Evolutionary conservation across 257 asterid species (phyloP).

Genomic region (Leptodermis oblonga): DNA sequence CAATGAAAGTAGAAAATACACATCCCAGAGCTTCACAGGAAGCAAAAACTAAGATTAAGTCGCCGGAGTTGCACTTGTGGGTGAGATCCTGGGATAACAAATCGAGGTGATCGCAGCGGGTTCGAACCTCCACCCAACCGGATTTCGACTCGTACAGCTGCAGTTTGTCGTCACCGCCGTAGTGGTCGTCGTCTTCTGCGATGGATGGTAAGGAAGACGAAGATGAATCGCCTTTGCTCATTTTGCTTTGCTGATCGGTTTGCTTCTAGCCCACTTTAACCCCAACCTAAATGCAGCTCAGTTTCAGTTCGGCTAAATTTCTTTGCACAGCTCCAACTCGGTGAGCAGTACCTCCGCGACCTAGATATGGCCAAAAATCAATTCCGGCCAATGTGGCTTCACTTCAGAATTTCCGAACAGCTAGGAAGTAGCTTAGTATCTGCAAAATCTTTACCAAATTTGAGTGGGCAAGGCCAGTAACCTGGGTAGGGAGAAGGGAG

Average conservation of each 20-base stretch:
- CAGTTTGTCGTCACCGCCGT: constrained; percentile 27
- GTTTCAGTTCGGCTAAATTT: too few species aligned
- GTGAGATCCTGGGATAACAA: constrained; percentile 54
- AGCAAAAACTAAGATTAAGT: constrained; percentile 1
- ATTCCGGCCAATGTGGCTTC: too few species aligned
- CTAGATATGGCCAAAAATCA: too few species aligned
- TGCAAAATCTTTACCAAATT: too few species aligned
- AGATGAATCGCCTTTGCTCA: constrained; percentile 40
- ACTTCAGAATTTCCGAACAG: too few species aligned
- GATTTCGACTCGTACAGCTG: constrained; percentile 52
- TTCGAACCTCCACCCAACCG: constrained; percentile 90
- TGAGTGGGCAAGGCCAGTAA: too few species aligned
- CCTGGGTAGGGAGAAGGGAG: too few species aligned
- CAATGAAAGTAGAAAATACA: not conserved
- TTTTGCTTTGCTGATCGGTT: constrained; percentile 4
- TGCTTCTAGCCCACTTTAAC: too few species aligned
- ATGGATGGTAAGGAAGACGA: constrained; percentile 31
- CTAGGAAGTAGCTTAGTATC: too few species aligned
- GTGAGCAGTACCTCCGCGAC: too few species aligned
- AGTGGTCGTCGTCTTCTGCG: constrained; percentile 18
- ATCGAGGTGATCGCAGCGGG: constrained; percentile 76
- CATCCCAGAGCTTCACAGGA: not conserved
- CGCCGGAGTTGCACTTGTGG: constrained; percentile 22
- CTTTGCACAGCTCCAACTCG: too few species aligned
- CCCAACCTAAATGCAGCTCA: too few species aligned